Conservation (phyloP, 1,284 basidiomycete species). For the Erythrobasidium hasegawianum region DNA sequence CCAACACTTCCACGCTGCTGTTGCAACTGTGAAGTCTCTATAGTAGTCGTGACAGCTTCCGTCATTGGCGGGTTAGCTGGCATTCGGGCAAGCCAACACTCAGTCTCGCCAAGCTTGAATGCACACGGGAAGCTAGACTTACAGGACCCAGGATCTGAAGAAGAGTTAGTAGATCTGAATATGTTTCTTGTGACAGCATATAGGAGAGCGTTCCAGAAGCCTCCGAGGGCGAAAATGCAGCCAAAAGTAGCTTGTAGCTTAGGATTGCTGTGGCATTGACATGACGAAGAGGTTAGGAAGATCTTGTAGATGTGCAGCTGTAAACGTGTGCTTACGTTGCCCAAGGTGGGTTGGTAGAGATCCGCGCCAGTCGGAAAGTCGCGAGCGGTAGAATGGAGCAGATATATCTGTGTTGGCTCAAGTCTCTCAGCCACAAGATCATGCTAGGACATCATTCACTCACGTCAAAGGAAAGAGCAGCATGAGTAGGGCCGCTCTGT, state of each 20-base stretch:
- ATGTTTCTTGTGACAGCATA: not conserved
- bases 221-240: slow-evolving; percentile 3
- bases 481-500: not conserved
- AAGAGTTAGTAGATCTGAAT: not conserved
- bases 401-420: not conserved
- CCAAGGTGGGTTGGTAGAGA: not conserved
- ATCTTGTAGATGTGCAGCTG: too few relatives aligned
- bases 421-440: too few relatives aligned
- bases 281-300: too few relatives aligned
- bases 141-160: too few relatives aligned
- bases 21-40: too few relatives aligned
- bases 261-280: not conserved
- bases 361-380: not conserved
- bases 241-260: not conserved
- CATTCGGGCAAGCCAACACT: too few relatives aligned
- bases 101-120: too few relatives aligned
- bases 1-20: too few relatives aligned
- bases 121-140: too few relatives aligned
- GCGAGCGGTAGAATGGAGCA: not conserved
- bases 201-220: slow-evolving; percentile 2
- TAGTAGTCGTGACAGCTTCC: too few relatives aligned
- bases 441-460: too few relatives aligned
- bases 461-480: slow-evolving; percentile 1
- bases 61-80: too few relatives aligned
- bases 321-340: not conserved